phyloP scores from a whole-genome alignment of 345 rosid genomes.

The Salix koriyanagi region DNA sequence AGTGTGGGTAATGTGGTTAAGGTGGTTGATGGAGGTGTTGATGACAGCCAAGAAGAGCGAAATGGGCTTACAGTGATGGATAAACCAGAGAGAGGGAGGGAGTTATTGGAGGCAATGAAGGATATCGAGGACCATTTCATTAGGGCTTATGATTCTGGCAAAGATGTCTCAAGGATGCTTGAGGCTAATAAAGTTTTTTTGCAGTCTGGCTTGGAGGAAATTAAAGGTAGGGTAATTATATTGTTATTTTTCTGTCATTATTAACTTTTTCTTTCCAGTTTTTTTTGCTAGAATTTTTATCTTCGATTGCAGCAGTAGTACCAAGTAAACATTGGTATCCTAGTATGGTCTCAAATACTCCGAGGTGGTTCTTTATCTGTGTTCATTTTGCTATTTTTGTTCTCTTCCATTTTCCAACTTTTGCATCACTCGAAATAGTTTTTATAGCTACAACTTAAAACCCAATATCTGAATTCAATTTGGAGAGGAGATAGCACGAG shows the following conservation, averaged over 20 bases:
- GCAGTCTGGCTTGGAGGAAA: conserved; percentile 52
- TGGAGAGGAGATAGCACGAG: too few species aligned
- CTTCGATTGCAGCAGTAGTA: background rate
- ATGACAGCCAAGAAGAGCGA: conserved; percentile 34
- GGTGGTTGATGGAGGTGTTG: conserved; percentile 22
- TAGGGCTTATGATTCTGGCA: conserved; percentile 70
- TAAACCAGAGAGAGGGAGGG: conserved; percentile 53
- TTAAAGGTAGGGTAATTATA: conserved; percentile 46
- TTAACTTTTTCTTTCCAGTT: background rate
- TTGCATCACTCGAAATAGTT: too few species aligned
- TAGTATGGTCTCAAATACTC: background rate
- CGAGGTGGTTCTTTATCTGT: background rate
- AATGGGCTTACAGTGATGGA: conserved; percentile 46
- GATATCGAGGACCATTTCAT: conserved; percentile 66
- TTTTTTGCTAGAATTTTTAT: background rate
- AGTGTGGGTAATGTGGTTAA: conserved; percentile 26
- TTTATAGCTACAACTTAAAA: too few species aligned
- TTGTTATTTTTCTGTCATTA: background rate
- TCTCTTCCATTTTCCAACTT: too few species aligned
- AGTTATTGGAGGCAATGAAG: conserved; percentile 61
- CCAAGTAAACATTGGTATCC: background rate
- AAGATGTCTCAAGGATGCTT: conserved; percentile 65
- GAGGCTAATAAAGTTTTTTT: conserved; percentile 53
- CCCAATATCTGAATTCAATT: too few species aligned
- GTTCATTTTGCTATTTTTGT: background rate